These are phyloP conservation scores for Trichoderma guizhouense DNA, from an alignment of 2,329 filamentous ascomycete genomes.

Conservation along the genomic window DNA sequence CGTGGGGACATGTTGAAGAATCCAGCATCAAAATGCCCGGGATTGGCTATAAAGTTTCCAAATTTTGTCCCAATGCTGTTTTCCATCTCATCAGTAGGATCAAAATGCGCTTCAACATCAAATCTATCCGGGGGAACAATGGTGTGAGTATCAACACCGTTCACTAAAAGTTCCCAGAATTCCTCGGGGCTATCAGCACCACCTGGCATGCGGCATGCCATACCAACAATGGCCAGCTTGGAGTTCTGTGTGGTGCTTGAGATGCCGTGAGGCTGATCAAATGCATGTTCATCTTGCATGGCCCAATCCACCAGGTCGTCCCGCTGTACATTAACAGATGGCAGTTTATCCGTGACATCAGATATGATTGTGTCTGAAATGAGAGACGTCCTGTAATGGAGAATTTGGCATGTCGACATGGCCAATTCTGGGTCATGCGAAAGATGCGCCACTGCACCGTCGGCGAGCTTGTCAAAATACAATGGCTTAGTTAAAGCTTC, in stretches of 20 bases:
- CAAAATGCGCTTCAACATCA: slow-evolving; percentile 63
- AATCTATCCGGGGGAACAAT: slow-evolving; percentile 64
- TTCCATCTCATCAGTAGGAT: slow-evolving; percentile 63
- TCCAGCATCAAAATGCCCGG: slow-evolving; percentile 69
- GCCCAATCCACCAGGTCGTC: not conserved
- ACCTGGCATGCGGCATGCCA: slow-evolving; percentile 44
- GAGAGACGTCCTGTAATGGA: not conserved
- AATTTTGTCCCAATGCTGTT: slow-evolving; percentile 68
- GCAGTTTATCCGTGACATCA: not conserved
- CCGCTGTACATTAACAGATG: not conserved
- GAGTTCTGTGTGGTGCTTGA: slow-evolving; percentile 18
- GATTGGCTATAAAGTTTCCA: slow-evolving; percentile 67
- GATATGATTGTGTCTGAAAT: not conserved
- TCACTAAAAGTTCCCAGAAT: slow-evolving; percentile 63
- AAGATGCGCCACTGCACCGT: not conserved
- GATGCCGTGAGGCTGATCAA: not conserved
- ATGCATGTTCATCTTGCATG: not conserved
- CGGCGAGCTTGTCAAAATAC: not conserved
- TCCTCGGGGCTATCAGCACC: slow-evolving; percentile 40
- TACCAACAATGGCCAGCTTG: slow-evolving; percentile 80
- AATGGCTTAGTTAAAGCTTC: not conserved
- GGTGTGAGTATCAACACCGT: slow-evolving; percentile 64
- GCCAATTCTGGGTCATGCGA: not conserved
- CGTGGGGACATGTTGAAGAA: slow-evolving; percentile 85
- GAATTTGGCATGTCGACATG: not conserved